phyloP scores from a whole-genome alignment of 23 red algal species.

The Pyropia haitanensis region DNA sequence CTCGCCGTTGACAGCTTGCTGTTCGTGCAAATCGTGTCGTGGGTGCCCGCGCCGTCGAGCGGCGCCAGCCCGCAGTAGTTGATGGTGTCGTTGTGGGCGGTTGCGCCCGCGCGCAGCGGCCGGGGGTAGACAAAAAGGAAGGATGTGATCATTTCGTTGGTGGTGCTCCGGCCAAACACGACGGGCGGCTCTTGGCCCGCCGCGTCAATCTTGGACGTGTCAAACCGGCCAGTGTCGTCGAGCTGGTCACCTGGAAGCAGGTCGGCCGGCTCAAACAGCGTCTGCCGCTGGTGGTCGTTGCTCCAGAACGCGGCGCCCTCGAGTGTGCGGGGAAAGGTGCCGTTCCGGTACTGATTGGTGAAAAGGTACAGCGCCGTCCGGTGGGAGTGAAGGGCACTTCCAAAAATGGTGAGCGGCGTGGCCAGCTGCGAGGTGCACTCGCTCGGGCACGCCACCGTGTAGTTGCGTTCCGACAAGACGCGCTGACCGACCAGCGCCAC shows the following conservation, averaged over 20 bases:
- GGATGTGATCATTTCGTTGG: no score
- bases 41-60: no score
- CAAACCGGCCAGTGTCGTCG: conserved; percentile 20
- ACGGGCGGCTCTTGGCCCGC: no score
- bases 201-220: conserved; percentile 36
- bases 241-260: conserved; percentile 30
- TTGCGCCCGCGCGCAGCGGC: no score
- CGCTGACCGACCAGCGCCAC: conserved; percentile 6
- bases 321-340: no score
- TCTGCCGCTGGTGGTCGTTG: conserved; percentile 23
- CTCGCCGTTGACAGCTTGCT: no score
- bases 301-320: conserved; percentile 55
- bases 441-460: conserved; percentile 26
- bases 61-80: no score
- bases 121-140: no score
- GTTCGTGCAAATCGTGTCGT: no score
- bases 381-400: conserved; percentile 37
- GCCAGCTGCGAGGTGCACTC: conserved; percentile 21
- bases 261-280: conserved; percentile 12
- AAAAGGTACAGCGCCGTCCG: conserved; percentile 33
- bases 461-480: conserved; percentile 10
- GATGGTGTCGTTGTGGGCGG: no score
- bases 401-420: conserved; percentile 11
- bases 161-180: no score
- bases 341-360: no score